These are phyloP conservation scores for Lachnellula willkommii DNA, from an alignment of 2,329 filamentous ascomycete species.

Conservation along the genomic window DNA sequence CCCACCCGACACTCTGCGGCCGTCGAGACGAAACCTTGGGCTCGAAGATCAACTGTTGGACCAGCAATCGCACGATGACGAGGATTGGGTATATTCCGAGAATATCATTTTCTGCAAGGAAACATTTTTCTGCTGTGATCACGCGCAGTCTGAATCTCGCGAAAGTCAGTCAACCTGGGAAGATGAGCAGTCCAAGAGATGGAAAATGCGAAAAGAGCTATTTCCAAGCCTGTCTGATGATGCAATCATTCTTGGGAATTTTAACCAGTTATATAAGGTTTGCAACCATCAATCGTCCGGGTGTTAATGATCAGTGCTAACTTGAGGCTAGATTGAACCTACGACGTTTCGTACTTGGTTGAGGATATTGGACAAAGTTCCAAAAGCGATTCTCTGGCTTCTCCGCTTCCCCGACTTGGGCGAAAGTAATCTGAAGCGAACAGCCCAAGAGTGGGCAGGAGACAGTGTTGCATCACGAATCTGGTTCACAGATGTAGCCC, in stretches of 20 bases:
- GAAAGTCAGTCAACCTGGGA: conserved; percentile 71
- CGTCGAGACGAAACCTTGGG: conserved; percentile 68
- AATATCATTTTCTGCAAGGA: conserved; percentile 93
- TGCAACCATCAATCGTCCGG: conserved; percentile 18
- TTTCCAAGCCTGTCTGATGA: conserved; percentile 81
- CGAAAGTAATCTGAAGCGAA: conserved; percentile 76
- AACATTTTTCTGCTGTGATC: conserved; percentile 98
- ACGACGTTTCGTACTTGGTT: conserved; percentile 95
- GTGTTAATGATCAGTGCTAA: background rate
- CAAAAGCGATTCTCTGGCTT: conserved; percentile 89
- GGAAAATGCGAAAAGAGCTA: conserved; percentile 88
- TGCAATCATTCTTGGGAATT: conserved; percentile 89
- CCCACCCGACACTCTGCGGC: conserved; percentile 73
- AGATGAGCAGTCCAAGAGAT: conserved; percentile 73
- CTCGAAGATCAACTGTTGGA: conserved; percentile 67
- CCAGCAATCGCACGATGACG: conserved; percentile 53
- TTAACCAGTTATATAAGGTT: conserved; percentile 98
- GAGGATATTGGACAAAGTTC: conserved; percentile 77
- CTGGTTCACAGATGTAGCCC: conserved; percentile 93
- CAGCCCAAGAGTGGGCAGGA: conserved; percentile 78
- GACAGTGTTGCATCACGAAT: conserved; percentile 79
- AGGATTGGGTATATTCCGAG: conserved; percentile 91
- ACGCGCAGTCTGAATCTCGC: conserved; percentile 77
- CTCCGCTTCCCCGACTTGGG: conserved; percentile 94
- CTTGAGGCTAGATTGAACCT: conserved; percentile 71